A percentile compares a stretch with the other conserved stretches of the same genome.
Conservation (phyloP, 306 rosid genomes). For the Gastrolobium bilobum region DNA sequence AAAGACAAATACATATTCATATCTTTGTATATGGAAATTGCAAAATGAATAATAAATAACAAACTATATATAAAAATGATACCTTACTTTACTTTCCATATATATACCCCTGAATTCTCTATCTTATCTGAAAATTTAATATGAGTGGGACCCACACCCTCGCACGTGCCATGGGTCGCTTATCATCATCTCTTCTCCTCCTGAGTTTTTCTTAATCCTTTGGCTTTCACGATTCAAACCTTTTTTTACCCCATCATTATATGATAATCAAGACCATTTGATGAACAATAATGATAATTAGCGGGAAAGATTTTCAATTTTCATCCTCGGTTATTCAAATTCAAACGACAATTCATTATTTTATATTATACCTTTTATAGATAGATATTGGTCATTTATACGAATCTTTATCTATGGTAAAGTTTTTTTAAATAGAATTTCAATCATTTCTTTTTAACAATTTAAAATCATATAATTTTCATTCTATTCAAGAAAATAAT, state of each 20-base stretch:
- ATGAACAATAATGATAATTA: neutral
- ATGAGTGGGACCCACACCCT: conserved; percentile 15
- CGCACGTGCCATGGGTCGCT: conserved; percentile 41
- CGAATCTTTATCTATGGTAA: neutral
- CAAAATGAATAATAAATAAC: neutral
- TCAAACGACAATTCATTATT: neutral
- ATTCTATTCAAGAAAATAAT: no score
- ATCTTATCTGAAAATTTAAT: conserved; percentile 25
- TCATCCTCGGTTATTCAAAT: neutral
- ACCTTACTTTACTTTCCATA: conserved; percentile 12
- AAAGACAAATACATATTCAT: conserved; percentile 28
- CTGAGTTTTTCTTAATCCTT: neutral
- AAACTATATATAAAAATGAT: neutral
- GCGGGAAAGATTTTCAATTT: neutral
- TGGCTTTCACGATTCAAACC: no score
- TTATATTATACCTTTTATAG: no score
- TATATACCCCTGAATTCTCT: neutral
- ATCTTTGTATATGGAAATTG: neutral
- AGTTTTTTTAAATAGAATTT: no score
- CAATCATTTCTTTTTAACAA: no score
- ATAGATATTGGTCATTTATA: no score
- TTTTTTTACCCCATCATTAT: no score
- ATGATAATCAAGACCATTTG: neutral
- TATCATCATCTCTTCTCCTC: neutral
- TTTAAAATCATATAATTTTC: no score